These are phyloP conservation scores for Lyophyllum atratum DNA, from an alignment of 768 basidiomycete species.

Conservation along the genomic window DNA sequence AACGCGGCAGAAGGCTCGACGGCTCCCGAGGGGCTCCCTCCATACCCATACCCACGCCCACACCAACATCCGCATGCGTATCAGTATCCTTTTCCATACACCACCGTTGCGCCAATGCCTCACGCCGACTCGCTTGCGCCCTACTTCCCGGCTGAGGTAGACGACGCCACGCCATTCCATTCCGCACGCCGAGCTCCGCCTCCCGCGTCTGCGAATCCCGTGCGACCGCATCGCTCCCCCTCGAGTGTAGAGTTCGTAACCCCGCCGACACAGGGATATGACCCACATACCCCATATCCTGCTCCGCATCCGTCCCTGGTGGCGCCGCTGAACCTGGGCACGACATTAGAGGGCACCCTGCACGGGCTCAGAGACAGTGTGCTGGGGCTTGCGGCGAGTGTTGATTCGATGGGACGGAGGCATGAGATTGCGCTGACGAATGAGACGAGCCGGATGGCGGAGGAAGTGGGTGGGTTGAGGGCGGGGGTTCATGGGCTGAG, in stretches of 20 bases:
- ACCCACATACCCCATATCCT: constrained; percentile 8
- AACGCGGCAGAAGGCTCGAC: constrained; percentile 6
- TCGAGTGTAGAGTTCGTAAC: constrained; percentile 3
- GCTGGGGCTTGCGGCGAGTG: constrained; percentile 54
- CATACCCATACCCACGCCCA: not conserved
- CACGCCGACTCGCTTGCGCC: constrained; percentile 15
- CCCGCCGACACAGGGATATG: not conserved
- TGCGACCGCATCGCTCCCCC: constrained; percentile 2
- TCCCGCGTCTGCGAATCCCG: not conserved
- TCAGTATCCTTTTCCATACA: not conserved
- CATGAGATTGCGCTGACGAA: constrained; percentile 69
- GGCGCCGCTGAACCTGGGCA: constrained; percentile 63
- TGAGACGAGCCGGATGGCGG: constrained; percentile 70
- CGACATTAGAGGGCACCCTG: constrained; percentile 66
- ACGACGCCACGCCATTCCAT: constrained; percentile 4
- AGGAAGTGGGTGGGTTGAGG: constrained; percentile 71
- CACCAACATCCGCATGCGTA: not conserved
- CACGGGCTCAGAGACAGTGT: constrained; percentile 60
- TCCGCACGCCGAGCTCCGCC: not conserved
- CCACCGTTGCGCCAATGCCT: not conserved
- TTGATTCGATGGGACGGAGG: constrained; percentile 62
- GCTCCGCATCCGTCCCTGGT: constrained; percentile 28
- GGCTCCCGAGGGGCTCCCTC: not conserved
- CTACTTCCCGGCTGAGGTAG: constrained; percentile 20
- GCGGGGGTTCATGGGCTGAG: constrained; percentile 74